Evolutionary conservation across 441 rosid species (phyloP).

Genomic region (Adansonia madagascariensis): DNA sequence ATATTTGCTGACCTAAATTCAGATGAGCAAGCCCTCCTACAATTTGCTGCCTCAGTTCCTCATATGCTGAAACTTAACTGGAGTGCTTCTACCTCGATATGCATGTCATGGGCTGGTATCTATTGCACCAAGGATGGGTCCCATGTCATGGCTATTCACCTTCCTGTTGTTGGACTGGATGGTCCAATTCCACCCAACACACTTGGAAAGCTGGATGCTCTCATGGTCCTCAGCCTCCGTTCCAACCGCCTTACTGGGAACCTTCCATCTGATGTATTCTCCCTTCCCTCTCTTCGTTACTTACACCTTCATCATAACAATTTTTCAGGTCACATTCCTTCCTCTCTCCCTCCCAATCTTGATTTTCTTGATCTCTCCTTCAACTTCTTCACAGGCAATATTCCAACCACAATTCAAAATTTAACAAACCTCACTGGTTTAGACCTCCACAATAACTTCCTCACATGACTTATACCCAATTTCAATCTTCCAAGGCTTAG

Average conservation of each 20-base stretch:
- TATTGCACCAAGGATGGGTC: conserved; percentile 51
- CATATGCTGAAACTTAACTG: conserved; percentile 61
- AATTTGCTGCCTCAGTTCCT: conserved; percentile 59
- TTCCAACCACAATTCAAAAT: conserved; percentile 51
- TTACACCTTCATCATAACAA: conserved; percentile 63
- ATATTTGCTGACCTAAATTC: conserved; percentile 50
- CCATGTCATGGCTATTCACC: conserved; percentile 54
- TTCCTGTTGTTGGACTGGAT: conserved; percentile 63
- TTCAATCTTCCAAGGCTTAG: conserved; percentile 49
- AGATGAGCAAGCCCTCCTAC: conserved; percentile 64
- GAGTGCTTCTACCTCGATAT: conserved; percentile 37
- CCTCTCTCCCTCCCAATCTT: conserved; percentile 48
- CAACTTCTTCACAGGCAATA: conserved; percentile 58
- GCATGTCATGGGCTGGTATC: conserved; percentile 66
- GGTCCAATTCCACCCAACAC: conserved; percentile 69
- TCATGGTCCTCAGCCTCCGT: conserved; percentile 63
- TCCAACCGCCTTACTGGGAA: conserved; percentile 56
- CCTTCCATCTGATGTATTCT: conserved; percentile 61
- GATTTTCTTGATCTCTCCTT: conserved; percentile 62
- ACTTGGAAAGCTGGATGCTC: conserved; percentile 67
- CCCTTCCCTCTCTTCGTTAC: conserved; percentile 59
- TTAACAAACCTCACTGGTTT: conserved; percentile 54
- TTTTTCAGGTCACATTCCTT: conserved; percentile 64
- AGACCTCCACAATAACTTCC: conserved; percentile 60
- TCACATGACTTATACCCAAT: conserved; percentile 59